Percentiles rank a stretch among this genome's conserved stretches.
Conservation (phyloP, 352 stramenopile species). For the Phytophthora sp. region DNA sequence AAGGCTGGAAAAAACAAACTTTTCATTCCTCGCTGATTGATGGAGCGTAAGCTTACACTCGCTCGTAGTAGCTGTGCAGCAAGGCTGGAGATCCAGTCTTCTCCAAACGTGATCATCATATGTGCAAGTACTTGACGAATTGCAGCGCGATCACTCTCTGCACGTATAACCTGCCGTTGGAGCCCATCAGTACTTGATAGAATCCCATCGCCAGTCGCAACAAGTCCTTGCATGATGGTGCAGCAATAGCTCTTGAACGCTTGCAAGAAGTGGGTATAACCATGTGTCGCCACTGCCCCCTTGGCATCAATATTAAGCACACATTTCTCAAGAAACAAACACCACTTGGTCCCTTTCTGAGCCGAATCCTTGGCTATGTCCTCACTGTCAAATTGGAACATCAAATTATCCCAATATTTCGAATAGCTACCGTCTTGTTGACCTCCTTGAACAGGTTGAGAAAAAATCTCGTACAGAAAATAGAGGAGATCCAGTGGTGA, state of each 20-base stretch:
- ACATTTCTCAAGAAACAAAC: conserved; percentile 35
- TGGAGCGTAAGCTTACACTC: conserved; percentile 15
- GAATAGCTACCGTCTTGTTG: conserved; percentile 14
- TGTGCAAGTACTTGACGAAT: conserved; percentile 31
- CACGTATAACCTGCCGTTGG: conserved; percentile 21
- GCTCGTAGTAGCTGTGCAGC: conserved; percentile 30
- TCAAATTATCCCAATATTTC: conserved; percentile 33
- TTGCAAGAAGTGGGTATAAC: conserved; percentile 26
- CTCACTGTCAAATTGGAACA: conserved; percentile 5
- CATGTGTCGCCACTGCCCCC: background rate
- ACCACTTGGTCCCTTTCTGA: conserved; percentile 39
- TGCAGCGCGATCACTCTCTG: conserved; percentile 24
- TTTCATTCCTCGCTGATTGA: conserved; percentile 31
- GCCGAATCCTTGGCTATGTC: background rate
- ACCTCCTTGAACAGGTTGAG: background rate
- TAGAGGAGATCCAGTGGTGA: conserved; percentile 28
- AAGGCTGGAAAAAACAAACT: conserved; percentile 49
- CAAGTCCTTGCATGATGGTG: conserved; percentile 23
- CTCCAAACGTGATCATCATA: conserved; percentile 34
- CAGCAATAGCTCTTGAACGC: conserved; percentile 39
- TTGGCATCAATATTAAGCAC: conserved; percentile 11
- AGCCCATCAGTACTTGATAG: conserved; percentile 44
- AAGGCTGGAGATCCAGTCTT: conserved; percentile 34
- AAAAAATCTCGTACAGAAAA: conserved; percentile 38
- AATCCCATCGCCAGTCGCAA: conserved; percentile 38